Evolutionary conservation across 305 asterid species (phyloP).

Genomic region (Solanum aculeatissimum): DNA sequence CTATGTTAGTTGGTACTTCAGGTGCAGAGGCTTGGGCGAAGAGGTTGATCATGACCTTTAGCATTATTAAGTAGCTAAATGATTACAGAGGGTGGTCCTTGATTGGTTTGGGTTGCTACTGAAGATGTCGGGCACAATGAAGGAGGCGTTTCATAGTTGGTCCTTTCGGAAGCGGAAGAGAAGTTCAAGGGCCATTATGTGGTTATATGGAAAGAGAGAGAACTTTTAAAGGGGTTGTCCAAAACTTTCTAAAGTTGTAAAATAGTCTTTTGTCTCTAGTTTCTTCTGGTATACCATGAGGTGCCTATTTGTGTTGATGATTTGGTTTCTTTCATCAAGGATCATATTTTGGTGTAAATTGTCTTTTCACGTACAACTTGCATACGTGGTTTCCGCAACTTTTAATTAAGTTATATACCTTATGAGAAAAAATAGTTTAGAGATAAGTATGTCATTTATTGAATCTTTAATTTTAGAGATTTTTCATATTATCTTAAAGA

Average conservation of each 20-base stretch:
- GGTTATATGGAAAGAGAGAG: not conserved
- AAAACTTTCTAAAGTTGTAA: not conserved
- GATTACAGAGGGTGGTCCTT: not conserved
- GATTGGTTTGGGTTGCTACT: not conserved
- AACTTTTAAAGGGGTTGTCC: not conserved
- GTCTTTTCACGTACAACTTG: not conserved
- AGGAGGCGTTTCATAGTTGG: not conserved
- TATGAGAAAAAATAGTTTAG: not conserved
- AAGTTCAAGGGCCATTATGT: not conserved
- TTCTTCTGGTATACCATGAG: not conserved
- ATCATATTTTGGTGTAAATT: not conserved
- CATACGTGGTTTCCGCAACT: not conserved
- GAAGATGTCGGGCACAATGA: not conserved
- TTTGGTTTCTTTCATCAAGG: not conserved
- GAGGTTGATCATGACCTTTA: not conserved
- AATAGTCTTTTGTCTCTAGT: not conserved
- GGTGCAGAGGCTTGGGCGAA: not conserved
- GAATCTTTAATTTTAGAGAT: not conserved
- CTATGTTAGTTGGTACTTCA: too few relatives aligned
- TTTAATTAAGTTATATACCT: not conserved
- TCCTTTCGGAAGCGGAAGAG: not conserved
- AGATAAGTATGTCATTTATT: not conserved
- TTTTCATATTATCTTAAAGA: too few relatives aligned
- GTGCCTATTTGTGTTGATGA: not conserved
- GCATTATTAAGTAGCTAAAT: not conserved